Evolutionary conservation across 2,329 filamentous ascomycete genomes (phyloP).

Genomic region (Amesomyces nigricolor): DNA sequence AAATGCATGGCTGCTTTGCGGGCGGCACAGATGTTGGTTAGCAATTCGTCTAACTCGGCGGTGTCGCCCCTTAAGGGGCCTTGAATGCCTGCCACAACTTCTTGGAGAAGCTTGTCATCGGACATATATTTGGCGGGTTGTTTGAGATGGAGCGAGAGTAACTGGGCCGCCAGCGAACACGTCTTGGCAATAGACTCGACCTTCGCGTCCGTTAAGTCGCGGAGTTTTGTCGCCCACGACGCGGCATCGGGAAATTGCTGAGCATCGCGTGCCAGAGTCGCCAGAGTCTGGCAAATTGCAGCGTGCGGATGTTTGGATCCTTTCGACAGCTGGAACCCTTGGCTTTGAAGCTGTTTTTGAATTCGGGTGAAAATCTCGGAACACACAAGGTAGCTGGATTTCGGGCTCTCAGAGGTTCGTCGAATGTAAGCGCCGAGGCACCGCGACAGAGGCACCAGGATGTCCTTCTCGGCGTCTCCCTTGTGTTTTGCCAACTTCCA

Average conservation of each 20-base stretch:
- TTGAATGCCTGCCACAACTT: slow-evolving; percentile 51
- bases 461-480: slow-evolving; percentile 56
- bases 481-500: slow-evolving; percentile 59
- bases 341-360: slow-evolving; percentile 35
- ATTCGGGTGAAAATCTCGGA: slow-evolving; percentile 34
- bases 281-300: slow-evolving; percentile 48
- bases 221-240: slow-evolving; percentile 48
- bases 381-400: slow-evolving; percentile 37
- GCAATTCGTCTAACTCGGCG: slow-evolving; percentile 55
- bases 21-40: slow-evolving; percentile 50
- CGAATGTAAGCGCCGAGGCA: slow-evolving; percentile 58
- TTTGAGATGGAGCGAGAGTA: slow-evolving; percentile 51
- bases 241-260: slow-evolving; percentile 48
- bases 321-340: slow-evolving; percentile 32
- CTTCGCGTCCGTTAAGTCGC: slow-evolving; percentile 32
- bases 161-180: slow-evolving; percentile 50
- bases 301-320: slow-evolving; percentile 41
- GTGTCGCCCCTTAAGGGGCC: slow-evolving; percentile 54
- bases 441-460: slow-evolving; percentile 59
- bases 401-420: slow-evolving; percentile 37
- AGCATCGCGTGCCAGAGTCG: slow-evolving; percentile 38
- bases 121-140: slow-evolving; percentile 33
- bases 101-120: slow-evolving; percentile 40
- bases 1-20: slow-evolving; percentile 50
- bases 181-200: slow-evolving; percentile 44